A percentile compares a stretch with the other conserved stretches of the same genome.
Evolutionary conservation across 169 alveolate species (phyloP).

Genomic region (Cryptosporidium muris): DNA sequence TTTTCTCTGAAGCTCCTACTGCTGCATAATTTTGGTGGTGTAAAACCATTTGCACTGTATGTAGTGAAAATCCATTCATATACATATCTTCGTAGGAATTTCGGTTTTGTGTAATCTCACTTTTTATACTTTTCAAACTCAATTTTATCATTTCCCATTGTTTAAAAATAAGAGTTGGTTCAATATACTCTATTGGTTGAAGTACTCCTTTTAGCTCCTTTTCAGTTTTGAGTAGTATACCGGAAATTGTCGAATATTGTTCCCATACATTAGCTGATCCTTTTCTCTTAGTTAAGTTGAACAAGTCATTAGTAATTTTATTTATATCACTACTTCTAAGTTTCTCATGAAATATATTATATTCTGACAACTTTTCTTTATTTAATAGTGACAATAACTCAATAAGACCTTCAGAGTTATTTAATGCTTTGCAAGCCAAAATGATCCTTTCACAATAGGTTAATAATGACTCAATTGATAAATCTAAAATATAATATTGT

Average conservation of each 20-base stretch:
- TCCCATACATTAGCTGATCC: slow-evolving; percentile 21
- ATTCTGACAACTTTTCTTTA: slow-evolving; percentile 17
- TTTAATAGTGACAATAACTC: slow-evolving; percentile 36
- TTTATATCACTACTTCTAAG: slow-evolving; percentile 46
- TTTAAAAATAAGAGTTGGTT: slow-evolving; percentile 24
- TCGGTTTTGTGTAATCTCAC: slow-evolving; percentile 48
- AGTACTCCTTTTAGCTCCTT: slow-evolving; percentile 20
- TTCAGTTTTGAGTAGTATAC: slow-evolving; percentile 17
- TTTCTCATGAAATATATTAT: background rate
- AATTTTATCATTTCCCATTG: slow-evolving; percentile 57
- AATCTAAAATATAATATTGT: slow-evolving; percentile 30
- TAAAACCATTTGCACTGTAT: slow-evolving; percentile 52
- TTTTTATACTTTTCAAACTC: slow-evolving; percentile 22
- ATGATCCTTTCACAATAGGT: slow-evolving; percentile 35
- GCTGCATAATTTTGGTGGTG: slow-evolving; percentile 44
- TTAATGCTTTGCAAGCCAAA: slow-evolving; percentile 38
- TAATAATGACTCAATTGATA: slow-evolving; percentile 22
- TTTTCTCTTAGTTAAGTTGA: background rate
- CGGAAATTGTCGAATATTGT: slow-evolving; percentile 22
- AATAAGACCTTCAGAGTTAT: slow-evolving; percentile 55
- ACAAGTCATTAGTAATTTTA: background rate
- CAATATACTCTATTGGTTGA: slow-evolving; percentile 27
- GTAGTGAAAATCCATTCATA: slow-evolving; percentile 68
- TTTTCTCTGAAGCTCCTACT: slow-evolving; percentile 42
- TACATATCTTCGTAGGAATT: slow-evolving; percentile 56